These are phyloP conservation scores for Pittosporum tobira DNA, from an alignment of 129 eudicot species.

Conservation along the genomic window DNA sequence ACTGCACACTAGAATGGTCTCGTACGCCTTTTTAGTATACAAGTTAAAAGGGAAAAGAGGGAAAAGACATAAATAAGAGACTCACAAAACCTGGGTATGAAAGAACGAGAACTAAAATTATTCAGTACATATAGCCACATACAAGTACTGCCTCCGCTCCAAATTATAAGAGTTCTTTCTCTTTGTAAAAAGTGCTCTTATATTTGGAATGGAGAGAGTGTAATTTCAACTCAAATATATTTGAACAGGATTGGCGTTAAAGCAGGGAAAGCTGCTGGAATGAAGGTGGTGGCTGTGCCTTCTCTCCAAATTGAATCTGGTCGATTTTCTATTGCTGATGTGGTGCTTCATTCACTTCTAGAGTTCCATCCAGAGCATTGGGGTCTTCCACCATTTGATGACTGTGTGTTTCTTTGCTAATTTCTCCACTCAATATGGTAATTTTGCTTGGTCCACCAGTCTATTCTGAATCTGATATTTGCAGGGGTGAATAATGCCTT, in stretches of 20 bases:
- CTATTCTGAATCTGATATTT: conserved; percentile 11
- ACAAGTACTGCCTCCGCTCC: too few species aligned
- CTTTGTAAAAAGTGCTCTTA: too few species aligned
- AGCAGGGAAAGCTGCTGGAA: conserved; percentile 83
- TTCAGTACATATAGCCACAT: too few species aligned
- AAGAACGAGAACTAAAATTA: too few species aligned
- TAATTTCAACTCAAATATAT: too few species aligned
- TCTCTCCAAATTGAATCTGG: conserved; percentile 45
- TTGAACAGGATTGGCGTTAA: conserved; percentile 58
- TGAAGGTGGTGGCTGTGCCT: conserved; percentile 79
- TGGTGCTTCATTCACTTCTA: conserved; percentile 59
- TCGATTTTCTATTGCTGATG: conserved; percentile 57
- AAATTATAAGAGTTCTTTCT: too few species aligned
- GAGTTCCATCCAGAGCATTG: conserved; percentile 74
- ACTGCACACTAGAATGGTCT: too few species aligned
- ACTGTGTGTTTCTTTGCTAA: conserved; percentile 33
- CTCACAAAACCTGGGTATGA: not conserved
- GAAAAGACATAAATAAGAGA: not conserved
- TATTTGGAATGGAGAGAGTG: too few species aligned
- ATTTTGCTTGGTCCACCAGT: not conserved
- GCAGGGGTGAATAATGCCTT: conserved; percentile 68
- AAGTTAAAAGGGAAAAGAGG: not conserved
- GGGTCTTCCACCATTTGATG: conserved; percentile 78
- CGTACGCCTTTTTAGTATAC: too few species aligned
- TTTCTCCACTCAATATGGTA: conserved; percentile 4